These are phyloP conservation scores for Clavispora santaluciae DNA, from an alignment of 805 yeast genomes.

Conservation along the genomic window DNA sequence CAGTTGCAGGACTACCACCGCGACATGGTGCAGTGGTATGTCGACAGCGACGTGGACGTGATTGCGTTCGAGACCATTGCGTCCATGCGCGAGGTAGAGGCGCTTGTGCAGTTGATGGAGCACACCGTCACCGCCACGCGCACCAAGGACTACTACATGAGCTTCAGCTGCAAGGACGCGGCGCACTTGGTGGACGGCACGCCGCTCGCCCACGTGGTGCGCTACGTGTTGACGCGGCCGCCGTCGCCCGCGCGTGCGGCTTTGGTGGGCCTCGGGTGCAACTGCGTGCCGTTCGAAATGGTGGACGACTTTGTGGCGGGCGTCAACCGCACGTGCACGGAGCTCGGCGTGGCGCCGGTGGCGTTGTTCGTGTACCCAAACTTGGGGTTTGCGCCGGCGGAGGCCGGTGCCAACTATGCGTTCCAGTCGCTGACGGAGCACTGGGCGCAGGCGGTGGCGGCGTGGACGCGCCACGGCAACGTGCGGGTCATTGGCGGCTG, in stretches of 20 bases:
- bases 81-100: slow-evolving; percentile 49
- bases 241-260: slow-evolving; percentile 14
- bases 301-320: slow-evolving; percentile 38
- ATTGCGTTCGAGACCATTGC: slow-evolving; percentile 75
- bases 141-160: slow-evolving; percentile 42
- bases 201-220: slow-evolving; percentile 18
- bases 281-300: slow-evolving; percentile 52
- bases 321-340: slow-evolving; percentile 17
- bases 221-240: slow-evolving; percentile 24
- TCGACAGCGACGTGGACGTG: slow-evolving; percentile 43
- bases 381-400: slow-evolving; percentile 63
- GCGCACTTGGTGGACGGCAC: slow-evolving; percentile 30
- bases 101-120: slow-evolving; percentile 39
- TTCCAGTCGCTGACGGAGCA: slow-evolving; percentile 14
- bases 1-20: slow-evolving; percentile 48
- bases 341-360: slow-evolving; percentile 11
- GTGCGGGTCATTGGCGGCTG: slow-evolving; percentile 66
- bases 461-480: slow-evolving; percentile 39
- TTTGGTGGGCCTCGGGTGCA: slow-evolving; percentile 57
- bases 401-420: slow-evolving; percentile 26
- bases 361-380: slow-evolving; percentile 67
- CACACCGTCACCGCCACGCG: slow-evolving; percentile 15
- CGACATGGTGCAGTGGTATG: slow-evolving; percentile 38
- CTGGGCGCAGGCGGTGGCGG: slow-evolving; percentile 36
- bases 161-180: slow-evolving; percentile 27